Conservation (phyloP, 139 green algal species). For the Coccomyxa sp. region DNA sequence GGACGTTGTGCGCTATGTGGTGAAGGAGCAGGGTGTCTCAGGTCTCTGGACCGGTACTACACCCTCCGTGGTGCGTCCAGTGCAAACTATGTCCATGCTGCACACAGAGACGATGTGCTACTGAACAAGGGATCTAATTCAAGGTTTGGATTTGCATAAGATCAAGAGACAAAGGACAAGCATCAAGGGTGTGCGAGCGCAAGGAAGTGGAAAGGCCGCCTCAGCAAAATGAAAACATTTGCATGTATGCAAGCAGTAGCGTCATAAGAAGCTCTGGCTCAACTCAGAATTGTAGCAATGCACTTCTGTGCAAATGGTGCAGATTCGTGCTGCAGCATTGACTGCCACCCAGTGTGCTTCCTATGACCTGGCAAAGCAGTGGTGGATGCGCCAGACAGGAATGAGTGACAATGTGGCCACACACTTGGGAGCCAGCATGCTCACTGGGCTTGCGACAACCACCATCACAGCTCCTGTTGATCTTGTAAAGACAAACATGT, state of each 20-base stretch:
- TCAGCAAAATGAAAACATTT: not conserved
- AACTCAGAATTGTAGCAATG: not conserved
- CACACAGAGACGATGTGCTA: not conserved
- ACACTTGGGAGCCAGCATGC: slow-evolving; percentile 59
- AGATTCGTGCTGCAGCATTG: slow-evolving; percentile 56
- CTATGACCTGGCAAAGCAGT: slow-evolving; percentile 77
- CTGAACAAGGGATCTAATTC: not conserved
- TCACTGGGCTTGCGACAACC: slow-evolving; percentile 83
- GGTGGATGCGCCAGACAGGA: slow-evolving; percentile 35
- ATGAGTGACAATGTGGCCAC: slow-evolving; percentile 48
- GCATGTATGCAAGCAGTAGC: not conserved
- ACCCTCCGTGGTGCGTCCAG: slow-evolving; percentile 48
- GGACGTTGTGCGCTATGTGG: slow-evolving; percentile 40
- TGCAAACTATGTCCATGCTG: not conserved
- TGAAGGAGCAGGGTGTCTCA: slow-evolving; percentile 51
- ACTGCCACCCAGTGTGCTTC: slow-evolving; percentile 79
- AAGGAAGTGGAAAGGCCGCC: not conserved
- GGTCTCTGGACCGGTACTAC: slow-evolving; percentile 79
- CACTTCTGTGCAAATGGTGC: not conserved
- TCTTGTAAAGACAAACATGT: slow-evolving; percentile 83
- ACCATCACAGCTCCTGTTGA: slow-evolving; percentile 83
- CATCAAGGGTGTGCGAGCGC: not conserved
- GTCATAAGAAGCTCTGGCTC: not conserved
- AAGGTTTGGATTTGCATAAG: not conserved
- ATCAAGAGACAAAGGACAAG: not conserved